Evolutionary conservation across 2,329 filamentous ascomycete genomes (phyloP).

Genomic region (Endocalyx cinctus): DNA sequence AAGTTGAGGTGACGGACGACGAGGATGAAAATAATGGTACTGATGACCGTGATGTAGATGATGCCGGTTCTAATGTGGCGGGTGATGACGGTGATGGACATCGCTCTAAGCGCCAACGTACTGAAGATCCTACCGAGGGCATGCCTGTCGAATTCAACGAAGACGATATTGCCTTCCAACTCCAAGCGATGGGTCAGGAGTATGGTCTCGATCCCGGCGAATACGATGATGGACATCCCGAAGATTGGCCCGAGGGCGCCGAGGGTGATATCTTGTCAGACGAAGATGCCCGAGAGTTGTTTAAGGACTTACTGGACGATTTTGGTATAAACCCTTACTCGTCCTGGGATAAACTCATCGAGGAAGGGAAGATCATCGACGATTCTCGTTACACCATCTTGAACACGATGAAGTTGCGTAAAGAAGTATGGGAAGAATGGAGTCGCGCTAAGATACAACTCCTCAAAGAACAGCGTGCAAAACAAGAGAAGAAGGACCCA

Average conservation of each 20-base stretch:
- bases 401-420: conserved; percentile 72
- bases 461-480: conserved; percentile 67
- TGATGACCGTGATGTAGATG: too few relatives aligned
- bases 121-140: conserved; percentile 35
- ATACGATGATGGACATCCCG: conserved; percentile 61
- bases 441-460: conserved; percentile 68
- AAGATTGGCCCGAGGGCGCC: conserved; percentile 65
- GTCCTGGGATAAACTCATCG: conserved; percentile 85
- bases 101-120: conserved; percentile 44
- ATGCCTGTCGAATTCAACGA: conserved; percentile 77
- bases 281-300: conserved; percentile 71
- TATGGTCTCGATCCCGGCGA: conserved; percentile 74
- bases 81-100: conserved; percentile 43
- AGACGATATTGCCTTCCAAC: conserved; percentile 88
- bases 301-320: conserved; percentile 83
- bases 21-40: conserved; percentile 44
- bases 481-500: conserved; percentile 77
- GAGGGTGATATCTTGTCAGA: conserved; percentile 68
- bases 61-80: conserved; percentile 53
- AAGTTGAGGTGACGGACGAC: conserved; percentile 64
- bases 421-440: conserved; percentile 83
- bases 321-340: conserved; percentile 79
- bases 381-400: conserved; percentile 85
- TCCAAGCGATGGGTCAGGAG: conserved; percentile 84
- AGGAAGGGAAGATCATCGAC: conserved; percentile 75